Percentiles rank a stretch among this genome's conserved stretches.
Conservation (phyloP, 2,329 filamentous ascomycete genomes). For the Sordariomycetes sp. region DNA sequence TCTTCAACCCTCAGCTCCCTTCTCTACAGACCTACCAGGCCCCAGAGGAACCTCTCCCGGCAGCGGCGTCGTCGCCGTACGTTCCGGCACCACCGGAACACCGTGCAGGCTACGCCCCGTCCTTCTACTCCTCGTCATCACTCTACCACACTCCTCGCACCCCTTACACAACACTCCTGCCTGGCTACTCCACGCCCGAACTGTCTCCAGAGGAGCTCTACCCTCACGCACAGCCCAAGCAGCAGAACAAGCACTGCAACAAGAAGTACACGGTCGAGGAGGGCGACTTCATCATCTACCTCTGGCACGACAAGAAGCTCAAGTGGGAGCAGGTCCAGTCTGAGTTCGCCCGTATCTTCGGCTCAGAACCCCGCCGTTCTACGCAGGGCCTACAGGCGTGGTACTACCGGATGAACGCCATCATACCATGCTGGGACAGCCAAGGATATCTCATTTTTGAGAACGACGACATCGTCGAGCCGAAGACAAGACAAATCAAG, state of each 20-base stretch:
- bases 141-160: too few relatives aligned
- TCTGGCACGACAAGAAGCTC: conserved; percentile 32
- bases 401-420: conserved; percentile 33
- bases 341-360: conserved; percentile 27
- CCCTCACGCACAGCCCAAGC: conserved; percentile 24
- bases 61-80: too few relatives aligned
- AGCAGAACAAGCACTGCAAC: conserved; percentile 29
- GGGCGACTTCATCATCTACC: conserved; percentile 33
- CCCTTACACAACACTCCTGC: too few relatives aligned
- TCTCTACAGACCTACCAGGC: too few relatives aligned
- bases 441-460: conserved; percentile 30
- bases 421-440: conserved; percentile 28
- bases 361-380: conserved; percentile 24
- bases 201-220: conserved; percentile 9
- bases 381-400: conserved; percentile 31
- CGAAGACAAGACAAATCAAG: conserved; percentile 26
- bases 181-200: too few relatives aligned
- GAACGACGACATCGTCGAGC: conserved; percentile 26
- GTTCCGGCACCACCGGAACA: too few relatives aligned
- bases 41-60: too few relatives aligned
- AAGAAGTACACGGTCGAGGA: conserved; percentile 34
- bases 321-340: conserved; percentile 31
- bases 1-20: too few relatives aligned
- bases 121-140: too few relatives aligned
- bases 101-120: too few relatives aligned